Evolutionary conservation across 1,284 basidiomycete species (phyloP).

Genomic region (Cutaneotrichosporon sp.): DNA sequence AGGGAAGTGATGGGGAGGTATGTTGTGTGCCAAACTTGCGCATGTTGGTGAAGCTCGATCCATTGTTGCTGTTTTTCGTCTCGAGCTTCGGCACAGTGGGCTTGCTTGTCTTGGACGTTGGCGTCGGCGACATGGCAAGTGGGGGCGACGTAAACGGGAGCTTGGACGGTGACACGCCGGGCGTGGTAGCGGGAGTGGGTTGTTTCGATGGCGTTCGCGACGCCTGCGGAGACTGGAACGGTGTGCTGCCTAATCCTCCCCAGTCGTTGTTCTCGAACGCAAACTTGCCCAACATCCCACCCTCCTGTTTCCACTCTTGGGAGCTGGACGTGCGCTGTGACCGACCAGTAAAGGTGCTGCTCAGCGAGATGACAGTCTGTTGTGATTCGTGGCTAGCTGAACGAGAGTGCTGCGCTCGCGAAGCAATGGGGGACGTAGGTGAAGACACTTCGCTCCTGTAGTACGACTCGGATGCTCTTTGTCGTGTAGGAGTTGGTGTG

Average conservation of each 20-base stretch:
- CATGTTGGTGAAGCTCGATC: no score
- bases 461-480: background rate
- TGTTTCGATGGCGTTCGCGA: background rate
- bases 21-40: constrained; percentile 1
- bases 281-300: constrained; percentile 18
- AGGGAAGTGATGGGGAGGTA: constrained; percentile 1
- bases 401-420: background rate
- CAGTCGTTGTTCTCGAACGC: constrained; percentile 13
- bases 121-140: background rate
- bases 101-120: background rate
- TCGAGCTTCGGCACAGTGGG: no score
- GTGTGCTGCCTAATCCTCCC: background rate
- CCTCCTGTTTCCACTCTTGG: constrained; percentile 14
- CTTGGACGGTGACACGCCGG: no score
- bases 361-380: constrained; percentile 14
- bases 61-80: no score
- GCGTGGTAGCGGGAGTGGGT: background rate
- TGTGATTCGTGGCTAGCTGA: constrained; percentile 1
- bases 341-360: constrained; percentile 13
- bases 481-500: background rate
- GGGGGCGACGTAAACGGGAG: background rate
- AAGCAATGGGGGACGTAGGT: background rate
- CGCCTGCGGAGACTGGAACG: background rate
- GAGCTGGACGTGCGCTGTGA: constrained; percentile 5
- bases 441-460: background rate